A percentile compares a stretch with the other conserved stretches of the same genome.
Conservation (phyloP, 2,329 filamentous ascomycete species). For the Aspergillus piperis region DNA sequence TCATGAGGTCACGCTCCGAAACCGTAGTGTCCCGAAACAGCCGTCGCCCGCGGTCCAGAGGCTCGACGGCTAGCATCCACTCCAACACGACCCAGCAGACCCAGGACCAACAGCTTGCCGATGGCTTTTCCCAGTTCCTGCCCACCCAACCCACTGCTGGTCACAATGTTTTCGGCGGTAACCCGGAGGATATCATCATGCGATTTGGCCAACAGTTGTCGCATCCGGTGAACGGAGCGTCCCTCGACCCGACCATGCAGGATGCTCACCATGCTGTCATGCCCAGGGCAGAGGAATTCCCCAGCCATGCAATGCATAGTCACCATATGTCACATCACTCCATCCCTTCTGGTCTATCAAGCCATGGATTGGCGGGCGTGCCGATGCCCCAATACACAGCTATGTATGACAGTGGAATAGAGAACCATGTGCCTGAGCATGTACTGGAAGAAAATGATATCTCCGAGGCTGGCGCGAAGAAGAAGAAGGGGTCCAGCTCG, state of each 20-base stretch:
- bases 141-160: slow-evolving; percentile 35
- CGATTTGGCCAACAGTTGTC: slow-evolving; percentile 47
- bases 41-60: slow-evolving; percentile 48
- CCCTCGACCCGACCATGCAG: slow-evolving; percentile 41
- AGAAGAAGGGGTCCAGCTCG: slow-evolving; percentile 50
- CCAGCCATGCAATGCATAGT: slow-evolving; percentile 35
- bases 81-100: slow-evolving; percentile 49
- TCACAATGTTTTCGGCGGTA: slow-evolving; percentile 41
- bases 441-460: slow-evolving; percentile 45
- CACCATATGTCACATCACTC: slow-evolving; percentile 40
- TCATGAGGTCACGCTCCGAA: slow-evolving; percentile 44
- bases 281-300: slow-evolving; percentile 42
- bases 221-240: slow-evolving; percentile 38
- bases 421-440: slow-evolving; percentile 45
- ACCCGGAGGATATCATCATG: slow-evolving; percentile 50
- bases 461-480: slow-evolving; percentile 46
- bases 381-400: slow-evolving; percentile 39
- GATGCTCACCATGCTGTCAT: slow-evolving; percentile 39
- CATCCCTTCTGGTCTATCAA: slow-evolving; percentile 38
- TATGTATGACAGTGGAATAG: slow-evolving; percentile 46
- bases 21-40: slow-evolving; percentile 41
- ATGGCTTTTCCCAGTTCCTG: slow-evolving; percentile 43
- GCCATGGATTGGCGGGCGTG: slow-evolving; percentile 35
- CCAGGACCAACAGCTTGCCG: slow-evolving; percentile 43
- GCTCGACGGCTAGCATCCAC: slow-evolving; percentile 51